Percentiles rank a stretch among this genome's conserved stretches.
Evolutionary conservation across 73 alveolate genomes (phyloP).

Genomic region (Tetrahymena elliotti): DNA sequence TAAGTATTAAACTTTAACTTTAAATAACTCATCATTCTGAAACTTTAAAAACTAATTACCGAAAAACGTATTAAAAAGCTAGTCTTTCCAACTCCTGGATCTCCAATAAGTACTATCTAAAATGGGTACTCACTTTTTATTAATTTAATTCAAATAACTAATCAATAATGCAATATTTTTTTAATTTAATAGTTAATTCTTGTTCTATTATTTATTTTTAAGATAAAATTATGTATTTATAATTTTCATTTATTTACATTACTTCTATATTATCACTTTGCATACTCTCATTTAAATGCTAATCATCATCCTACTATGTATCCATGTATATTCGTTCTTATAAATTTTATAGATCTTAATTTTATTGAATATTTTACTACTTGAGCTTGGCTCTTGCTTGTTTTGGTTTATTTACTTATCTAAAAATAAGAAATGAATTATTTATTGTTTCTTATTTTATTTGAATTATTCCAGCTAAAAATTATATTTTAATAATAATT

Average conservation of each 20-base stretch:
- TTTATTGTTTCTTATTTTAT: background rate
- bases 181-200: background rate
- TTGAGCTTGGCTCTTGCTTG: background rate
- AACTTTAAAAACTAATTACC: background rate
- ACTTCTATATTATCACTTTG: background rate
- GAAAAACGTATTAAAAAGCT: background rate
- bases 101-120: background rate
- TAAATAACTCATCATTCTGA: background rate
- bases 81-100: background rate
- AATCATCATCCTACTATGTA: background rate
- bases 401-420: background rate
- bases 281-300: background rate
- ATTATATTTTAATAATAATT: background rate
- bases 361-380: background rate
- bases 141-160: too few species aligned
- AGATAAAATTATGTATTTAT: too few species aligned
- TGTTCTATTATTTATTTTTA: too few species aligned
- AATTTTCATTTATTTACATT: background rate
- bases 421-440: background rate
- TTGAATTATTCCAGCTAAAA: background rate
- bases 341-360: background rate
- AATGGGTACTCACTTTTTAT: background rate
- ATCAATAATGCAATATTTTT: too few species aligned
- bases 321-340: background rate
- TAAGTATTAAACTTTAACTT: background rate